A percentile compares a stretch with the other conserved stretches of the same genome.
Evolutionary conservation across 2,329 filamentous ascomycete species (phyloP).

Genomic region (Pestalotiopsis sp.): DNA sequence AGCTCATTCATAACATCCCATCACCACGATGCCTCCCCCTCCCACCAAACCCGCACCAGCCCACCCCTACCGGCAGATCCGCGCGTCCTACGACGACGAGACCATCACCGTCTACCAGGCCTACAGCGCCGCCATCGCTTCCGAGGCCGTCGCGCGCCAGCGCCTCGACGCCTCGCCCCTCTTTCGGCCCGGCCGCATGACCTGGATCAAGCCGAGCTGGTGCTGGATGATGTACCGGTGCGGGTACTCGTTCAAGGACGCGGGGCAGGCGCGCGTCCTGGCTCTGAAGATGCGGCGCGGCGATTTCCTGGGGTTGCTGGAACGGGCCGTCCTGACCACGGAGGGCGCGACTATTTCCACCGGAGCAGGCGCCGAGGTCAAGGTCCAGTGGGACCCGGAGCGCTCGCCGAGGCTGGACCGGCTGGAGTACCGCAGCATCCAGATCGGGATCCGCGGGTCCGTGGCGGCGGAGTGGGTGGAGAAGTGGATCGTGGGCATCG

Average conservation of each 20-base stretch:
- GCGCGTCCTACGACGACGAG: constrained; percentile 47
- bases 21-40: neutral
- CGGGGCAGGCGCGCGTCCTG: constrained; percentile 54
- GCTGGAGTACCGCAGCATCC: constrained; percentile 55
- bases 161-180: constrained; percentile 51
- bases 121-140: constrained; percentile 53
- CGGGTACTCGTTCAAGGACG: constrained; percentile 60
- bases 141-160: constrained; percentile 50
- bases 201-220: constrained; percentile 66
- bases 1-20: too few relatives aligned
- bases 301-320: constrained; percentile 49
- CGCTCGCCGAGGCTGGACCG: constrained; percentile 43
- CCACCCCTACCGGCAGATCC: constrained; percentile 48
- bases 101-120: constrained; percentile 65
- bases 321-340: constrained; percentile 28
- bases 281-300: constrained; percentile 54
- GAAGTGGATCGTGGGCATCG: constrained; percentile 53
- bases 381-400: constrained; percentile 68
- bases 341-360: neutral
- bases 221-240: constrained; percentile 65
- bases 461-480: constrained; percentile 47
- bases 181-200: constrained; percentile 58
- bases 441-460: constrained; percentile 56
- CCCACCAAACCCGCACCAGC: neutral
- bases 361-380: constrained; percentile 37